Percentiles rank a stretch among this genome's conserved stretches.
These are phyloP conservation scores for Periglandula ipomoeae DNA, from an alignment of 2,329 filamentous ascomycete species.

Conservation along the genomic window DNA sequence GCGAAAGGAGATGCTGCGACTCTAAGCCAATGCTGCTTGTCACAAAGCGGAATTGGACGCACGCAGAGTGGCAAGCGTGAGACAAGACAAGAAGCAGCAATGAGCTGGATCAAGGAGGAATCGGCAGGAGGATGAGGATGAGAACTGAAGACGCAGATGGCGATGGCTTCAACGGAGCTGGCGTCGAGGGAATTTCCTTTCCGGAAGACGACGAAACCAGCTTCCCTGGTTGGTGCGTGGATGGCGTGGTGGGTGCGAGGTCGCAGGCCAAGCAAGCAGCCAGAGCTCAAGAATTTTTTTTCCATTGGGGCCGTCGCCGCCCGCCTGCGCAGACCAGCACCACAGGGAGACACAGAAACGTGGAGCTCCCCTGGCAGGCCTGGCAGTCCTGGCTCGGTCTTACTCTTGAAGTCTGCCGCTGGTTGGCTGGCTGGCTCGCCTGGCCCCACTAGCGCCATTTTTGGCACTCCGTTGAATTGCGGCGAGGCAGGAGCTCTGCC, in stretches of 20 bases:
- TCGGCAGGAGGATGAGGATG: background rate
- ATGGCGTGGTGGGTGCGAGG: constrained; percentile 1
- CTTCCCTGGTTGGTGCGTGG: constrained; percentile 9
- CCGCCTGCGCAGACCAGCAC: too few species aligned
- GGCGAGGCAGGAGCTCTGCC: too few species aligned
- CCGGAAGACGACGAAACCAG: constrained; percentile 12
- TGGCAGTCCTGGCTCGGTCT: too few species aligned
- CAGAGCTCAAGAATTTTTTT: constrained; percentile 10
- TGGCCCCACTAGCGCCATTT: constrained; percentile 8
- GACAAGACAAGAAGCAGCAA: background rate
- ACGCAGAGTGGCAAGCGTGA: background rate
- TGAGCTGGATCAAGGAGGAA: background rate
- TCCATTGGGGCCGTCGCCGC: constrained; percentile 7
- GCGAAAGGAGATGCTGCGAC: constrained; percentile 5
- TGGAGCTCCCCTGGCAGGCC: constrained; percentile 8
- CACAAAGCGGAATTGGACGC: background rate
- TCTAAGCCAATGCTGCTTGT: constrained; percentile 11
- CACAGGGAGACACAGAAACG: too few species aligned
- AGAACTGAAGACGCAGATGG: constrained; percentile 3
- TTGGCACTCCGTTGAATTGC: constrained; percentile 11
- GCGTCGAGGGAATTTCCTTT: constrained; percentile 13
- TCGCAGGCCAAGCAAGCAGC: constrained; percentile 1
- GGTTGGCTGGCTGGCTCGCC: background rate
- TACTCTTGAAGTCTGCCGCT: background rate
- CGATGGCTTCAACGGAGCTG: constrained; percentile 7